A percentile compares a stretch with the other conserved stretches of the same genome.
These are phyloP conservation scores for Eimeria maxima DNA, from an alignment of 169 alveolate genomes.

Conservation along the genomic window DNA sequence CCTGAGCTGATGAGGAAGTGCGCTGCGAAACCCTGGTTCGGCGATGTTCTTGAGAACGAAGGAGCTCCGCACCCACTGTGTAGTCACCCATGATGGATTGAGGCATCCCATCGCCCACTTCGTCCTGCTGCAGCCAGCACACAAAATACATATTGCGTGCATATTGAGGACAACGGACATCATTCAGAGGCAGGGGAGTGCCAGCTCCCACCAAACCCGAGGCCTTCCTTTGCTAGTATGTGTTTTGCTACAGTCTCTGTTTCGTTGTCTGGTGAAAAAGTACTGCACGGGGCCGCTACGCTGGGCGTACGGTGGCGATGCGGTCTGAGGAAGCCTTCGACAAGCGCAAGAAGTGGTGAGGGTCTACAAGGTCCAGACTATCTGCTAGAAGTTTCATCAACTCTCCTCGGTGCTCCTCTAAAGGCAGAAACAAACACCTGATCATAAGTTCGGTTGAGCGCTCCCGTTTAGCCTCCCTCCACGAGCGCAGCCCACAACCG, in stretches of 20 bases:
- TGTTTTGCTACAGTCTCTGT: too few relatives aligned
- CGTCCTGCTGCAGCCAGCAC: slow-evolving; percentile 66
- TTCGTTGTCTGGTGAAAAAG: background rate
- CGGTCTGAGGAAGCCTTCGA: slow-evolving; percentile 69
- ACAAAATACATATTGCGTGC: background rate
- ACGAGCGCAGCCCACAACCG: too few relatives aligned
- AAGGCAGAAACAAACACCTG: background rate
- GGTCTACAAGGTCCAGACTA: slow-evolving; percentile 72
- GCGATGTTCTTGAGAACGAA: background rate
- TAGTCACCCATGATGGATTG: slow-evolving; percentile 80
- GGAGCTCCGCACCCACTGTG: slow-evolving; percentile 76
- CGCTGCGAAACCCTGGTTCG: background rate
- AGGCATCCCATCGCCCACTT: slow-evolving; percentile 76
- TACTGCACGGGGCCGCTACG: background rate
- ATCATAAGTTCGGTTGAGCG: too few relatives aligned
- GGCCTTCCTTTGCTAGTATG: too few relatives aligned
- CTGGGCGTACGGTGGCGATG: background rate
- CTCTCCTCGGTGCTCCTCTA: slow-evolving; percentile 45
- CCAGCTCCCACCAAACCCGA: too few relatives aligned
- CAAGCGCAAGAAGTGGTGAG: slow-evolving; percentile 78
- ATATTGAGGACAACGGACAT: background rate
- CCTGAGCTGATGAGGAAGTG: background rate
- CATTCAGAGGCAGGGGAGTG: too few relatives aligned
- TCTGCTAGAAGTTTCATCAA: slow-evolving; percentile 11
- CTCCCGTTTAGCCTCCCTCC: too few relatives aligned